Evolutionary conservation across 306 rosid genomes (phyloP).

Genomic region (Notholithocarpus densiflorus): DNA sequence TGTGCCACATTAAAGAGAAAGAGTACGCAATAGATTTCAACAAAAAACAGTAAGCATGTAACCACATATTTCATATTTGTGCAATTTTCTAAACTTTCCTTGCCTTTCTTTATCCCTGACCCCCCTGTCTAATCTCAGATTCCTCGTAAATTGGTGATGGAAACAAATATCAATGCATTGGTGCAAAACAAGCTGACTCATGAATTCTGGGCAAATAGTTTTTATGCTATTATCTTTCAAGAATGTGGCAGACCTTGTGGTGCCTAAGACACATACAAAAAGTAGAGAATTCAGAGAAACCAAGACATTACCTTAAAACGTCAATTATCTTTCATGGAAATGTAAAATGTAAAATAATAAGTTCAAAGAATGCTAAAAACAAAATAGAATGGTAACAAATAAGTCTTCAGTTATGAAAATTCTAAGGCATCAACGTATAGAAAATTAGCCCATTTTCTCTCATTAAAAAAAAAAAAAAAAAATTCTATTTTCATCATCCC

Average conservation of each 20-base stretch:
- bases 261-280: constrained; percentile 69
- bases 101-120: background rate
- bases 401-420: no score
- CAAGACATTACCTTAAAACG: no score
- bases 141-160: background rate
- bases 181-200: constrained; percentile 12
- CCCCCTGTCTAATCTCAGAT: background rate
- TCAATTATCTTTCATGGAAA: no score
- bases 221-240: constrained; percentile 69
- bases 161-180: background rate
- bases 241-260: constrained; percentile 56
- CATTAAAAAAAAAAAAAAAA: no score
- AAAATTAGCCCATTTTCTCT: no score
- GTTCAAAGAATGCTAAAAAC: no score
- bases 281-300: no score
- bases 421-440: no score
- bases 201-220: constrained; percentile 61
- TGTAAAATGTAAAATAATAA: no score
- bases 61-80: background rate
- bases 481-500: no score
- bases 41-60: background rate
- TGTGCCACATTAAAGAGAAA: background rate
- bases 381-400: no score
- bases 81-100: background rate
- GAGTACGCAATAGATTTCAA: background rate